Conservation (phyloP, 2,329 filamentous ascomycete genomes). For the Cordyceps fumosorosea region DNA sequence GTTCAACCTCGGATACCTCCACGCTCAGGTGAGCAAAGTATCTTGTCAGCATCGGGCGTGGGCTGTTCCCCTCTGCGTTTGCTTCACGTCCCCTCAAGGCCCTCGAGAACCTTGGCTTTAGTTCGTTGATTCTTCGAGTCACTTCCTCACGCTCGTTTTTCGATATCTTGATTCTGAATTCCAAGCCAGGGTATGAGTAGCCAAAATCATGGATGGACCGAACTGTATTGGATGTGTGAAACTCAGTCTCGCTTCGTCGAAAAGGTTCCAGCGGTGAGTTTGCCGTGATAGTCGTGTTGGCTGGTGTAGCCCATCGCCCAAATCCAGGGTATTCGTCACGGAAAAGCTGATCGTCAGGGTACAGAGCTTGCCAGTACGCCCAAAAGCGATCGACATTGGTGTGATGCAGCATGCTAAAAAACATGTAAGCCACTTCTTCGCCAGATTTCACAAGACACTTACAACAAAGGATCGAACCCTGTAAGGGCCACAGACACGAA, state of each 20-base stretch:
- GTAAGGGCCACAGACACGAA: conserved; percentile 34
- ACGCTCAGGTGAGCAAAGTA: conserved; percentile 31
- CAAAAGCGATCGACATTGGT: conserved; percentile 59
- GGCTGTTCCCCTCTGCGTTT: not conserved
- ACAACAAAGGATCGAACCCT: conserved; percentile 42
- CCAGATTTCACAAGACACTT: conserved; percentile 14
- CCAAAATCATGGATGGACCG: conserved; percentile 28
- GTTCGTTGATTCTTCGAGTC: conserved; percentile 26
- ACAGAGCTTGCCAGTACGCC: conserved; percentile 45
- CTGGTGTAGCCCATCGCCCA: conserved; percentile 34
- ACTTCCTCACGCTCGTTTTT: conserved; percentile 26
- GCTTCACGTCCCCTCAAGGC: not conserved
- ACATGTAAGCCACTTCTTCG: not conserved
- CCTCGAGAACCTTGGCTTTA: conserved; percentile 21
- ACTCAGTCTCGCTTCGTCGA: conserved; percentile 29
- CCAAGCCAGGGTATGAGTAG: conserved; percentile 34
- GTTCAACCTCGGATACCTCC: conserved; percentile 28
- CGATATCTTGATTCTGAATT: conserved; percentile 27
- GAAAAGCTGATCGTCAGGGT: conserved; percentile 30
- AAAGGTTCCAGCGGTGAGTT: conserved; percentile 45
- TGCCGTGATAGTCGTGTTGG: conserved; percentile 34
- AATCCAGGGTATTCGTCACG: conserved; percentile 26
- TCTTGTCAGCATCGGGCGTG: conserved; percentile 16
- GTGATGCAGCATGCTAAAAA: conserved; percentile 39
- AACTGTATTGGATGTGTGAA: conserved; percentile 36